Conservation (phyloP, 805 yeast genomes). For the Ogataea allantospora region DNA sequence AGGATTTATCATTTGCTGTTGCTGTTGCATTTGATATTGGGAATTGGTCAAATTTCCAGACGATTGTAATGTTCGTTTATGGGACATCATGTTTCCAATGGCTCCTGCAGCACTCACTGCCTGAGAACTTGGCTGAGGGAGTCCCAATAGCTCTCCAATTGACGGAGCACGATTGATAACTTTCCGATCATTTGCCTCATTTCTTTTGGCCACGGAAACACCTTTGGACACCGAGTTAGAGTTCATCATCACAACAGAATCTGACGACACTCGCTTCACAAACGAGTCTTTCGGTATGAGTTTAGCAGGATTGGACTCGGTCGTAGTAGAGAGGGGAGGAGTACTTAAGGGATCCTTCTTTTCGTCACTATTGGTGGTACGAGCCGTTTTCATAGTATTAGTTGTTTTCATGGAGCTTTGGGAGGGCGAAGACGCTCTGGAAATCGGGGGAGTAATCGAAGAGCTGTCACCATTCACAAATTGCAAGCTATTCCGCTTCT, state of each 20-base stretch:
- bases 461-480: constrained; percentile 24
- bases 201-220: constrained; percentile 4
- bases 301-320: constrained; percentile 8
- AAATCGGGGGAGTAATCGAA: constrained; percentile 25
- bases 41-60: constrained; percentile 15
- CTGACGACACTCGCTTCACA: constrained; percentile 5
- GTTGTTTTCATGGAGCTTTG: constrained; percentile 18
- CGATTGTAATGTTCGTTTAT: constrained; percentile 27
- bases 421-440: constrained; percentile 24
- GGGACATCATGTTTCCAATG: constrained; percentile 32
- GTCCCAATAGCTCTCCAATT: constrained; percentile 27
- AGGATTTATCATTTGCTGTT: constrained; percentile 34
- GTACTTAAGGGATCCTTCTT: constrained; percentile 12
- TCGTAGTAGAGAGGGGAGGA: constrained; percentile 19
- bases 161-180: constrained; percentile 24
- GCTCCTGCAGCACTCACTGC: constrained; percentile 38
- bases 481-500: constrained; percentile 28
- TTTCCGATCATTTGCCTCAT: constrained; percentile 10
- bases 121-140: constrained; percentile 33
- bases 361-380: constrained; percentile 9
- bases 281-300: constrained; percentile 1
- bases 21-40: constrained; percentile 27
- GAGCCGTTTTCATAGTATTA: constrained; percentile 20
- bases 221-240: constrained; percentile 1
- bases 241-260: not conserved